These are phyloP conservation scores for Cercospora sojina DNA, from an alignment of 2,329 filamentous ascomycete genomes.

Conservation along the genomic window DNA sequence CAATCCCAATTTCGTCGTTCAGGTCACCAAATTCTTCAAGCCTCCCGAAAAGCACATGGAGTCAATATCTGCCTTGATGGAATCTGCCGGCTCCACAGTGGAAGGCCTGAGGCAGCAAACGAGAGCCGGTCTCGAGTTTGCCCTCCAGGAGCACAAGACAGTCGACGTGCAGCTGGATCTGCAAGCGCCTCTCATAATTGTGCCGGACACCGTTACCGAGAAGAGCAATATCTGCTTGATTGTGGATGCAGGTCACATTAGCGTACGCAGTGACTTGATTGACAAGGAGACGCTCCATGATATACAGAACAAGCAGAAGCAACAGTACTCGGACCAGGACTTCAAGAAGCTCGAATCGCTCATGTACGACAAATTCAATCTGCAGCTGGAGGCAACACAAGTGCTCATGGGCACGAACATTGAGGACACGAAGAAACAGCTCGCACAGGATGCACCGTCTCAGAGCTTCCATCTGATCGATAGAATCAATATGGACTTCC, in stretches of 20 bases:
- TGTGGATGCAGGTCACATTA: conserved; percentile 92
- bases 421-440: conserved; percentile 79
- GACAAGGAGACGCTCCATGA: conserved; percentile 87
- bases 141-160: conserved; percentile 95
- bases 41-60: conserved; percentile 98
- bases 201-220: conserved; percentile 86
- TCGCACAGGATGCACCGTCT: conserved; percentile 62
- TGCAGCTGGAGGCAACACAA: conserved; percentile 92
- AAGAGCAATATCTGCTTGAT: conserved; percentile 84
- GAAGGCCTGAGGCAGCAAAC: conserved; percentile 95
- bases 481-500: conserved; percentile 94
- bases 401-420: conserved; percentile 93
- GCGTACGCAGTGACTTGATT: conserved; percentile 88
- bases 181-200: conserved; percentile 91
- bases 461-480: conserved; percentile 87
- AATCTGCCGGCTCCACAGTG: conserved; percentile 90
- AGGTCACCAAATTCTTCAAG: conserved; percentile 91
- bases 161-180: conserved; percentile 95
- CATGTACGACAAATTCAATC: conserved; percentile 96
- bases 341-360: conserved; percentile 82
- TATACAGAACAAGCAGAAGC: conserved; percentile 85
- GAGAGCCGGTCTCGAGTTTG: conserved; percentile 91
- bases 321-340: conserved; percentile 84
- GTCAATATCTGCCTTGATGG: conserved; percentile 92
- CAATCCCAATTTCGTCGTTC: conserved; percentile 90